phyloP scores from a whole-genome alignment of 192 early-diverging fungal genomes.

The Dissophora ornata region DNA sequence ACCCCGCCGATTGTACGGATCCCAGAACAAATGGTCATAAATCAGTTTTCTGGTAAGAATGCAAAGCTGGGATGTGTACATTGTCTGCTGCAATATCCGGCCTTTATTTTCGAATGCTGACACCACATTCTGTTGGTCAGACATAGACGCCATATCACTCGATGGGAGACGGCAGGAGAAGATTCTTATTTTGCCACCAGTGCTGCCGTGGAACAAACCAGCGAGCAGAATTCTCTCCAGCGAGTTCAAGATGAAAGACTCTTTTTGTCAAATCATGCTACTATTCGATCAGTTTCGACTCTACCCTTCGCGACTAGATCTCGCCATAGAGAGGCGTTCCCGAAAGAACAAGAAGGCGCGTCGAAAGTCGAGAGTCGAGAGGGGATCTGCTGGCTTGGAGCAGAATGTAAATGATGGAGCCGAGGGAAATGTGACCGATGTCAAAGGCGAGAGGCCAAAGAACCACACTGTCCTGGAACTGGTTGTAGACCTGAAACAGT shows the following conservation, averaged over 20 bases:
- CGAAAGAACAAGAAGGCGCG: constrained; percentile 6
- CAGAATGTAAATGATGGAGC: neutral
- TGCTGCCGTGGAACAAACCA: constrained; percentile 32
- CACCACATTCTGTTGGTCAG: neutral
- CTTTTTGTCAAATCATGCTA: constrained; percentile 23
- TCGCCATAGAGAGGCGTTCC: constrained; percentile 17
- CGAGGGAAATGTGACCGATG: neutral
- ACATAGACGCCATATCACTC: constrained; percentile 1
- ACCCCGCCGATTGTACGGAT: constrained; percentile 55
- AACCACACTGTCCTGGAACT: constrained; percentile 40
- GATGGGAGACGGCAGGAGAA: neutral
- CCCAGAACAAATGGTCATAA: constrained; percentile 34
- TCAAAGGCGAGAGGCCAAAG: constrained; percentile 4
- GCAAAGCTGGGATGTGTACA: too few relatives aligned
- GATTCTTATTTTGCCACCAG: neutral
- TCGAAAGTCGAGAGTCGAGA: constrained; percentile 5
- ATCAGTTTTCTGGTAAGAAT: constrained; percentile 8
- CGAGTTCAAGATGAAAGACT: constrained; percentile 48
- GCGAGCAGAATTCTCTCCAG: constrained; percentile 23
- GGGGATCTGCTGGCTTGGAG: neutral
- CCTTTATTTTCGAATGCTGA: neutral
- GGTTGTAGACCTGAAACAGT: constrained; percentile 51
- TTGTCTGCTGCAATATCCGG: too few relatives aligned
- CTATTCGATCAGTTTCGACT: constrained; percentile 50
- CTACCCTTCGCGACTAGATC: constrained; percentile 27